phyloP scores from a whole-genome alignment of 2,329 filamentous ascomycete species.

The Penicillium sp. region DNA sequence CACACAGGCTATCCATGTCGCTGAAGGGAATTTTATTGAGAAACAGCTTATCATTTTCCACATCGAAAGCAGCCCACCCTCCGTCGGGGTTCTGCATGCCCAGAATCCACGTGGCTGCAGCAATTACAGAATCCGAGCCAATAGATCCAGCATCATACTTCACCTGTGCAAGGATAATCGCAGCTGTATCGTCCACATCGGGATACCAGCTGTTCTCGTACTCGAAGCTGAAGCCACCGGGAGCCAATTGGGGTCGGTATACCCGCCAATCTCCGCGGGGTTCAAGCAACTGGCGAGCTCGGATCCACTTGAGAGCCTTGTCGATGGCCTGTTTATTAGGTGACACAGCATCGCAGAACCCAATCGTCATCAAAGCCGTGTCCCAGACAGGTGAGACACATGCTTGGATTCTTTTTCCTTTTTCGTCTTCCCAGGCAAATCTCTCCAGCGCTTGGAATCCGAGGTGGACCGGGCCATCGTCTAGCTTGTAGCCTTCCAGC shows the following conservation, averaged over 20 bases:
- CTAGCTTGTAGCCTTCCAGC: slow-evolving; percentile 28
- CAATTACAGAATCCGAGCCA: slow-evolving; percentile 3
- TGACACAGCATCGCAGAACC: slow-evolving; percentile 23
- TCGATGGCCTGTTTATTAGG: not conserved
- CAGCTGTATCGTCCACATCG: slow-evolving; percentile 37
- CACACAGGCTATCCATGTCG: slow-evolving; percentile 37
- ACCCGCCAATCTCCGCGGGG: slow-evolving; percentile 31
- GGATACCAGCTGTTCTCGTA: slow-evolving; percentile 34
- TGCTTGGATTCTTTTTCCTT: slow-evolving; percentile 30
- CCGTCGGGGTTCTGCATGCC: slow-evolving; percentile 41
- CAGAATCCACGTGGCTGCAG: slow-evolving; percentile 28
- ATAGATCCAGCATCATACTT: slow-evolving; percentile 19
- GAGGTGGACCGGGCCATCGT: slow-evolving; percentile 18
- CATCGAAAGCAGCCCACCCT: slow-evolving; percentile 39
- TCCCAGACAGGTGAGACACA: slow-evolving; percentile 37
- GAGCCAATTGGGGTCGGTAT: slow-evolving; percentile 17
- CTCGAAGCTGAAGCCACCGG: slow-evolving; percentile 33
- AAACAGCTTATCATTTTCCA: slow-evolving; percentile 33
- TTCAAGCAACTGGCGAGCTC: slow-evolving; percentile 24
- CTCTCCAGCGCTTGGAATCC: slow-evolving; percentile 29
- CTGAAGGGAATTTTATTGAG: slow-evolving; percentile 39
- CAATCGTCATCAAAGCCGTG: slow-evolving; percentile 34
- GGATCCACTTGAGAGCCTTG: slow-evolving; percentile 14
- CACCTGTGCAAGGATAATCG: slow-evolving; percentile 27
- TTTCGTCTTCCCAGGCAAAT: slow-evolving; percentile 24